Percentiles rank a stretch among this genome's conserved stretches.
Conservation (phyloP, 1,284 basidiomycete species). For the Rugiboletus extremiorientalis region DNA sequence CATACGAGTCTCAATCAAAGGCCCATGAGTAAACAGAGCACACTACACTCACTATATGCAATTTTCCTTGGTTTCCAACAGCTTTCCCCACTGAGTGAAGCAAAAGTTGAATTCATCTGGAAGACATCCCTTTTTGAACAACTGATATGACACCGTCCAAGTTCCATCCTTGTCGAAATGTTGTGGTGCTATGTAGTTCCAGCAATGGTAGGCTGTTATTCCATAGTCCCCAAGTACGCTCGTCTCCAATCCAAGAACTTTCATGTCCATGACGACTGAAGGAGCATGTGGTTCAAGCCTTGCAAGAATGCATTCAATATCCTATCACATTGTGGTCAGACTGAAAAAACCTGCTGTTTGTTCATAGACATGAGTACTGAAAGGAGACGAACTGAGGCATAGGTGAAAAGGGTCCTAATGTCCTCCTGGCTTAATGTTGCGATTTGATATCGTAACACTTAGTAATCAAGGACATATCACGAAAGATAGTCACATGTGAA, state of each 20-base stretch:
- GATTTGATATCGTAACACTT: no score
- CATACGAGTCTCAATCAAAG: no score
- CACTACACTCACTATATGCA: background rate
- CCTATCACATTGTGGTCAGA: background rate
- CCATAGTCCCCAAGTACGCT: background rate
- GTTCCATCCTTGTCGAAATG: background rate
- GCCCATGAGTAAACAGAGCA: no score
- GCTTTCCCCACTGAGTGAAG: background rate
- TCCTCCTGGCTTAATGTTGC: background rate
- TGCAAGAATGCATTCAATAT: background rate
- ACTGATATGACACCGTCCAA: background rate
- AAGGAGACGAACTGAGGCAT: background rate
- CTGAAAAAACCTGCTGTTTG: fast-evolving
- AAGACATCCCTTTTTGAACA: background rate
- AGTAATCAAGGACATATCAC: no score
- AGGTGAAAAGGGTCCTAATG: background rate
- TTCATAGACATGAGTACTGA: background rate
- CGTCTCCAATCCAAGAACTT: background rate
- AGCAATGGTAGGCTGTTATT: constrained; percentile 3
- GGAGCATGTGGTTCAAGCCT: background rate
- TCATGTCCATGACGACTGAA: background rate
- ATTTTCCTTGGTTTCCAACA: background rate
- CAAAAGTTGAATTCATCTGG: background rate
- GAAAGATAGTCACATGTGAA: no score
- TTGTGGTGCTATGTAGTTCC: background rate